These are phyloP conservation scores for Coemansia sp. DNA, from an alignment of 192 early-diverging fungal genomes.

Conservation along the genomic window DNA sequence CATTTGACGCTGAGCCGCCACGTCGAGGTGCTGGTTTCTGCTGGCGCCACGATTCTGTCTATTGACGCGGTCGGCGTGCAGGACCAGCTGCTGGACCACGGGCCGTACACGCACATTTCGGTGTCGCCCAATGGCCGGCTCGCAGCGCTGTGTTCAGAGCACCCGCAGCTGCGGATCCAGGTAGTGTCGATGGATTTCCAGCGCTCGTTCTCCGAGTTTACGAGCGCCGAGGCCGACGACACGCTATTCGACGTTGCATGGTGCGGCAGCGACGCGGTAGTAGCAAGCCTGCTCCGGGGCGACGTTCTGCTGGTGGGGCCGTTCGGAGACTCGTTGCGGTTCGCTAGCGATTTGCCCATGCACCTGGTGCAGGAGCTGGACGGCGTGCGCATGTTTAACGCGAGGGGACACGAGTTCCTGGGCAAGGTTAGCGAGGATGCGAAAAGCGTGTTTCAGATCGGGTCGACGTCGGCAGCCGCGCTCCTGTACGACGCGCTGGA, in stretches of 20 bases:
- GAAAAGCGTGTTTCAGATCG: slow-evolving; percentile 81
- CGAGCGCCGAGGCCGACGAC: not conserved
- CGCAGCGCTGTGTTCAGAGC: slow-evolving; percentile 79
- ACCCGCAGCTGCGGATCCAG: slow-evolving; percentile 78
- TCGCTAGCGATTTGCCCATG: slow-evolving; percentile 72
- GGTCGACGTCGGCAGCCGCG: slow-evolving; percentile 89
- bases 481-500: slow-evolving; percentile 85
- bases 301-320: slow-evolving; percentile 85
- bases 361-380: slow-evolving; percentile 88
- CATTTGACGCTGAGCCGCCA: slow-evolving; percentile 82
- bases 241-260: slow-evolving; percentile 37
- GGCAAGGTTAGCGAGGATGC: slow-evolving; percentile 64
- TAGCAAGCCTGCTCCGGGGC: slow-evolving; percentile 78
- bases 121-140: slow-evolving; percentile 95
- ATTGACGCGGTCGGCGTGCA: slow-evolving; percentile 74
- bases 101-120: slow-evolving; percentile 84
- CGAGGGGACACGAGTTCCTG: slow-evolving; percentile 75
- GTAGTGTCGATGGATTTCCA: slow-evolving; percentile 96
- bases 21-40: slow-evolving; percentile 83
- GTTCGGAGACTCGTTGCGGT: slow-evolving; percentile 68
- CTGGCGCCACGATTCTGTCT: slow-evolving; percentile 72
- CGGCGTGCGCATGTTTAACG: slow-evolving; percentile 84
- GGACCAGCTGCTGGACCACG: slow-evolving; percentile 81
- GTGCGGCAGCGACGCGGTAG: slow-evolving; percentile 95
- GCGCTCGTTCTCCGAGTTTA: slow-evolving; percentile 75